These are phyloP conservation scores for Metarhizium brunneum DNA, from an alignment of 2,329 filamentous ascomycete species.

Conservation along the genomic window DNA sequence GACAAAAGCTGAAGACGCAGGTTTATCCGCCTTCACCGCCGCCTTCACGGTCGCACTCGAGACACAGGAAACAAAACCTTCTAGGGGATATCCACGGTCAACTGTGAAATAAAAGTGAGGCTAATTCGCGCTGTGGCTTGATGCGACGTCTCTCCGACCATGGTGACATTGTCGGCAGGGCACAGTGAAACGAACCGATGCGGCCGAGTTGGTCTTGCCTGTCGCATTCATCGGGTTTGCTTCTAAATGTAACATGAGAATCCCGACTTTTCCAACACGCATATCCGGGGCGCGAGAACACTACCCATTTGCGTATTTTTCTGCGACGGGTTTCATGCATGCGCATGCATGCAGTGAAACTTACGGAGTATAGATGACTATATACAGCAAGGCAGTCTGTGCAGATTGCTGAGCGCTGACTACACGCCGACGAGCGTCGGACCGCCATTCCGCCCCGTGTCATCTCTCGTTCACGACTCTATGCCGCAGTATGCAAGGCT, in stretches of 20 bases:
- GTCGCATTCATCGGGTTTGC: neutral
- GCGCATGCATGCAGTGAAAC: neutral
- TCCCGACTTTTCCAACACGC: neutral
- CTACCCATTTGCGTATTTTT: neutral
- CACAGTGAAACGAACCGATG: neutral
- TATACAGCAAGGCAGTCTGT: neutral
- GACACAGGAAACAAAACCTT: neutral
- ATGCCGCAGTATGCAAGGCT: neutral
- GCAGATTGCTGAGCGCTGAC: neutral
- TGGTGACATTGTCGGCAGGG: neutral
- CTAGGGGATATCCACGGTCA: neutral
- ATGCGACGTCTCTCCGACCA: neutral
- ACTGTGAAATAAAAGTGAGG: neutral
- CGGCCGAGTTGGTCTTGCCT: neutral
- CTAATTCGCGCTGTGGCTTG: neutral
- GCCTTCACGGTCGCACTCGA: neutral
- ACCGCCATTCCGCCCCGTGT: neutral
- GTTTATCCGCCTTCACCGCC: neutral
- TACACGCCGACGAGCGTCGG: neutral
- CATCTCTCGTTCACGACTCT: neutral
- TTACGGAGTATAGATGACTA: neutral
- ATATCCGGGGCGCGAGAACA: neutral
- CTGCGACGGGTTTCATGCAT: neutral
- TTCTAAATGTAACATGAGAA: neutral
- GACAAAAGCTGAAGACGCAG: neutral